Evolutionary conservation across 192 early-diverging fungal species (phyloP).

Genomic region (Bifiguratus adelaidae): DNA sequence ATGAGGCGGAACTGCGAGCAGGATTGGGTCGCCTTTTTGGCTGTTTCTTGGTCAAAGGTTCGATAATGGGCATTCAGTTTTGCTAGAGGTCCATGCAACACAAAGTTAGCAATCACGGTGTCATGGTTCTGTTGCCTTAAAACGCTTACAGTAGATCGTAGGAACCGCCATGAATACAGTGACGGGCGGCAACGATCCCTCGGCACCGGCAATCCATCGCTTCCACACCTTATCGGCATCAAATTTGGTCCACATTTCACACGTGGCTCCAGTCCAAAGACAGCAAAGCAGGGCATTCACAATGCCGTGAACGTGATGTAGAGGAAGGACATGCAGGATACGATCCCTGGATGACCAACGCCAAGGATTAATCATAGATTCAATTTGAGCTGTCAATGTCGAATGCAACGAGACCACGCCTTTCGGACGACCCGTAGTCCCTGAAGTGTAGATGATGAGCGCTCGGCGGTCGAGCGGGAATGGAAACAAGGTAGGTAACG

Average conservation of each 20-base stretch:
- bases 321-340: constrained; percentile 69
- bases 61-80: constrained; percentile 53
- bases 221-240: constrained; percentile 53
- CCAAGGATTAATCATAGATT: constrained; percentile 61
- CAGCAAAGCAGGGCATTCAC: constrained; percentile 59
- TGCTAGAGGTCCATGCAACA: constrained; percentile 12
- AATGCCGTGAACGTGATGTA: constrained; percentile 79
- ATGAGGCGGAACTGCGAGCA: constrained; percentile 65
- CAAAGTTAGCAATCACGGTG: neutral
- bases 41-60: constrained; percentile 21
- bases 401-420: constrained; percentile 72
- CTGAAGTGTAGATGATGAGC: constrained; percentile 72
- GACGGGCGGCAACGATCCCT: constrained; percentile 29
- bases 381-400: constrained; percentile 53
- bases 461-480: constrained; percentile 22
- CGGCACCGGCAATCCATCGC: constrained; percentile 31
- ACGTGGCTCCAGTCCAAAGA: constrained; percentile 59
- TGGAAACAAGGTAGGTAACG: constrained; percentile 3
- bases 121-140: neutral
- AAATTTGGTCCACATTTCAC: constrained; percentile 68
- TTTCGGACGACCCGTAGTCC: constrained; percentile 68
- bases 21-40: constrained; percentile 24
- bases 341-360: constrained; percentile 49
- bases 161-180: constrained; percentile 86
- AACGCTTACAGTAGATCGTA: constrained; percentile 57